phyloP scores from a whole-genome alignment of 768 basidiomycete genomes.

The Phlegmacium glaucopus region DNA sequence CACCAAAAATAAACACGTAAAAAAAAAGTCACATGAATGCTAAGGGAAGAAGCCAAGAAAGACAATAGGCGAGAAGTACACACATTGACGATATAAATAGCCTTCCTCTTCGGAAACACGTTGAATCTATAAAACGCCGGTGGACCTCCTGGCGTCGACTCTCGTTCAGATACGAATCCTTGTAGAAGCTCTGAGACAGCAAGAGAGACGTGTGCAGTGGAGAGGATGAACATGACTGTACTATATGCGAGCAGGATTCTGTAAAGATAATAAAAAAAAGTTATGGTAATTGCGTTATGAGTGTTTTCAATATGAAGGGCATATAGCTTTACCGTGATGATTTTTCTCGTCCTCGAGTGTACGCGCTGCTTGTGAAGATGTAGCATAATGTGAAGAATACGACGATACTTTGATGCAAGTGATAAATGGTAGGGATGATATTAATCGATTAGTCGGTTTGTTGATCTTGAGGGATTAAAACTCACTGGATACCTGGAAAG shows the following conservation, averaged over 20 bases:
- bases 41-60: too few species aligned
- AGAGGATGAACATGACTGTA: conserved; percentile 23
- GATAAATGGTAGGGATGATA: too few species aligned
- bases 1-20: too few species aligned
- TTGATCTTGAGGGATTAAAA: background rate
- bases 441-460: background rate
- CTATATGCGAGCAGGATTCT: conserved; percentile 20
- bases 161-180: conserved; percentile 20
- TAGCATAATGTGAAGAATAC: conserved; percentile 22
- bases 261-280: background rate
- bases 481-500: conserved; percentile 24
- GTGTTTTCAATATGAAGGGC: background rate
- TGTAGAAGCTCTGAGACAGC: conserved; percentile 22
- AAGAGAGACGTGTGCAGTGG: conserved; percentile 23
- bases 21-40: too few species aligned
- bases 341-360: conserved; percentile 17
- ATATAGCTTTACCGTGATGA: conserved; percentile 14
- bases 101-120: conserved; percentile 24
- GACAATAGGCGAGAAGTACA: background rate
- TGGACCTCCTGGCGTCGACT: conserved; percentile 12
- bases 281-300: background rate
- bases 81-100: conserved; percentile 27
- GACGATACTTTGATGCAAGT: conserved; percentile 15
- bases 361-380: conserved; percentile 15
- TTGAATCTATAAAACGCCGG: conserved; percentile 19